phyloP scores from a whole-genome alignment of 2,329 filamentous ascomycete species.

The Hymenoscyphus scutula region DNA sequence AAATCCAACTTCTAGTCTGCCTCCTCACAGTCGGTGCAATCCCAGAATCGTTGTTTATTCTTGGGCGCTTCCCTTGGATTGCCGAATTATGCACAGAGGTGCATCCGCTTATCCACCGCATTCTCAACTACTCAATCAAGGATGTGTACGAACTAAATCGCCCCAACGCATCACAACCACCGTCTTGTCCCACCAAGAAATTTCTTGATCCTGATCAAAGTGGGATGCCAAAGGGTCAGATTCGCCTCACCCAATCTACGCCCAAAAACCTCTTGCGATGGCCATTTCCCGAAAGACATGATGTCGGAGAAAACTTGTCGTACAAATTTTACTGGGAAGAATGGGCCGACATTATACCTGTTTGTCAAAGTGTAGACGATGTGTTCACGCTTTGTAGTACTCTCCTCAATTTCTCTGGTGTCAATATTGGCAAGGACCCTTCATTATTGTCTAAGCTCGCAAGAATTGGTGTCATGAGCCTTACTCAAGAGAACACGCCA shows the following conservation, averaged over 20 bases:
- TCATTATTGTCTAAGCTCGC: conserved; percentile 76
- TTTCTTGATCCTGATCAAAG: conserved; percentile 61
- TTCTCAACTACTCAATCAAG: conserved; percentile 77
- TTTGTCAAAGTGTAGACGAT: conserved; percentile 88
- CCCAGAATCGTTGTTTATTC: conserved; percentile 87
- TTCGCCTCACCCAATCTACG: conserved; percentile 58
- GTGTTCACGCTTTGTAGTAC: conserved; percentile 83
- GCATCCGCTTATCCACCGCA: conserved; percentile 76
- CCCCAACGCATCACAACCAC: conserved; percentile 41
- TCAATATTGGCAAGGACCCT: conserved; percentile 84
- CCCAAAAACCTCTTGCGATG: conserved; percentile 73
- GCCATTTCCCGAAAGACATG: conserved; percentile 77
- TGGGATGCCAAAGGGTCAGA: conserved; percentile 65
- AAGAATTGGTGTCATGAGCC: conserved; percentile 77
- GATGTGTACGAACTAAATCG: conserved; percentile 60
- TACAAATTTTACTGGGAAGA: conserved; percentile 98
- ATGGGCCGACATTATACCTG: conserved; percentile 88
- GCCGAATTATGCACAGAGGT: conserved; percentile 81
- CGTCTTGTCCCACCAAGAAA: conserved; percentile 43
- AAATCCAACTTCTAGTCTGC: conserved; percentile 78
- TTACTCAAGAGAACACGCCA: conserved; percentile 67
- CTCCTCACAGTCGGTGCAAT: conserved; percentile 88
- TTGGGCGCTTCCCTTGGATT: conserved; percentile 91
- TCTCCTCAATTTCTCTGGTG: conserved; percentile 79
- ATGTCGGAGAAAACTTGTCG: conserved; percentile 69